Evolutionary conservation across 352 stramenopile genomes (phyloP).

Genomic region (Globisporangium nunn): DNA sequence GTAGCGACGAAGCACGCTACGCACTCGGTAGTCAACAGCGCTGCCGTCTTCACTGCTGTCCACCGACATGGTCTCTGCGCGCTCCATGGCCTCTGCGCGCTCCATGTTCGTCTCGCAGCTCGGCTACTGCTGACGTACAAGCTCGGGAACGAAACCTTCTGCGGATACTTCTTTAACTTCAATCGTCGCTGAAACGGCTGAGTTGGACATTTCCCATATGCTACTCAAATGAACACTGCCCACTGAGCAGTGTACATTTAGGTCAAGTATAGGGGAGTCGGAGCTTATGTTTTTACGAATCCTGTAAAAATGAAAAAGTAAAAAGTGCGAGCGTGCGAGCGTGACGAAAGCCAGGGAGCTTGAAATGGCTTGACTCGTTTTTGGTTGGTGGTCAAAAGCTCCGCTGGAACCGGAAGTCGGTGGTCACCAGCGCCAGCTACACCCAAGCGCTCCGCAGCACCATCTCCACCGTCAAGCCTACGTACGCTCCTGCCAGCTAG

Average conservation of each 20-base stretch:
- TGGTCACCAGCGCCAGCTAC: slow-evolving; percentile 5
- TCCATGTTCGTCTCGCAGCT: background rate
- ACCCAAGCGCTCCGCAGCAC: background rate
- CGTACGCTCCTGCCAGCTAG: background rate
- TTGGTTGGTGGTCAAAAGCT: slow-evolving; percentile 13
- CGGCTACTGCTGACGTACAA: background rate
- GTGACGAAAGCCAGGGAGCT: background rate
- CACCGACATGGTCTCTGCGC: slow-evolving; percentile 15
- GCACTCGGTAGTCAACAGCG: slow-evolving; percentile 36
- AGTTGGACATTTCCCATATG: background rate
- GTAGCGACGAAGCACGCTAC: background rate
- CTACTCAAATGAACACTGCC: background rate
- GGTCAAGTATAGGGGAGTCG: background rate
- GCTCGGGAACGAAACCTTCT: background rate
- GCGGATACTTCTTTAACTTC: background rate
- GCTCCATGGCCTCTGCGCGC: slow-evolving; percentile 1
- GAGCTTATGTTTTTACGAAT: too few species aligned
- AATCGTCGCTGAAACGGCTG: background rate
- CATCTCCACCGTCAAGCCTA: slow-evolving; percentile 1
- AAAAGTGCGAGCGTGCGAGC: background rate
- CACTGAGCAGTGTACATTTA: background rate
- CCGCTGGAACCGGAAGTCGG: background rate
- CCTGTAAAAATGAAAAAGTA: background rate
- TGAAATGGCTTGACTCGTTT: slow-evolving; percentile 11
- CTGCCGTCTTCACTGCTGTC: slow-evolving; percentile 29